Conservation (phyloP, 2,329 filamentous ascomycete genomes). For the Aspergillus pseudoterreus region DNA sequence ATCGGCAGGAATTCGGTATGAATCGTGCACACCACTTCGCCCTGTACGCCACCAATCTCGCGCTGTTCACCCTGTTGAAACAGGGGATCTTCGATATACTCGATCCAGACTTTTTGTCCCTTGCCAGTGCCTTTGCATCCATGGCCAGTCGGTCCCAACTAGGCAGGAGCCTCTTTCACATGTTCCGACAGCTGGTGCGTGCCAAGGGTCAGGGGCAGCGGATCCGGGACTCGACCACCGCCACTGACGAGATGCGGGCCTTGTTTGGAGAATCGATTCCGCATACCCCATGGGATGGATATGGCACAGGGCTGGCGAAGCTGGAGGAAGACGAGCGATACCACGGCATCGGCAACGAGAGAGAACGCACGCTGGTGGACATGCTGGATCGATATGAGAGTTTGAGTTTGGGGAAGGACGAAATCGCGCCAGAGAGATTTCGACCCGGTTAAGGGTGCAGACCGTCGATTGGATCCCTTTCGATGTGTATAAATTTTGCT, state of each 20-base stretch:
- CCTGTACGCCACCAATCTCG: conserved; percentile 37
- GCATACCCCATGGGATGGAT: conserved; percentile 25
- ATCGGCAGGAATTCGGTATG: conserved; percentile 33
- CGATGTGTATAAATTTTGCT: too few relatives aligned
- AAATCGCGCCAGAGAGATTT: conserved; percentile 19
- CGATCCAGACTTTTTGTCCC: conserved; percentile 32
- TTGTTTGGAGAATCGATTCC: conserved; percentile 27
- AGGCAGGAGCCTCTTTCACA: conserved; percentile 32
- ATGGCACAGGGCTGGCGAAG: conserved; percentile 32
- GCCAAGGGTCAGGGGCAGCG: conserved; percentile 29
- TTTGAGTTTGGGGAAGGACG: conserved; percentile 35
- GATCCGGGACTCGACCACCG: conserved; percentile 16
- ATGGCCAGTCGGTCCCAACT: conserved; percentile 32
- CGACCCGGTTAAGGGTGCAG: background rate
- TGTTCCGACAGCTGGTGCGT: conserved; percentile 32
- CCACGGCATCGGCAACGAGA: conserved; percentile 18
- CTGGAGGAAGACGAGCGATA: conserved; percentile 31
- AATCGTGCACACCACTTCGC: conserved; percentile 34
- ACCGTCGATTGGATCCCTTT: too few relatives aligned
- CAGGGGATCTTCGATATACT: conserved; percentile 28
- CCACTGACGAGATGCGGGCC: conserved; percentile 31
- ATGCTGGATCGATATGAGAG: conserved; percentile 39
- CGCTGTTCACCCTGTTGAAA: conserved; percentile 33
- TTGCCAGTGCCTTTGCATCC: conserved; percentile 31
- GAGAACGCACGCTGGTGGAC: conserved; percentile 24